Evolutionary conservation across 2,329 filamentous ascomycete genomes (phyloP).

Genomic region (Periconia macrospinosa): DNA sequence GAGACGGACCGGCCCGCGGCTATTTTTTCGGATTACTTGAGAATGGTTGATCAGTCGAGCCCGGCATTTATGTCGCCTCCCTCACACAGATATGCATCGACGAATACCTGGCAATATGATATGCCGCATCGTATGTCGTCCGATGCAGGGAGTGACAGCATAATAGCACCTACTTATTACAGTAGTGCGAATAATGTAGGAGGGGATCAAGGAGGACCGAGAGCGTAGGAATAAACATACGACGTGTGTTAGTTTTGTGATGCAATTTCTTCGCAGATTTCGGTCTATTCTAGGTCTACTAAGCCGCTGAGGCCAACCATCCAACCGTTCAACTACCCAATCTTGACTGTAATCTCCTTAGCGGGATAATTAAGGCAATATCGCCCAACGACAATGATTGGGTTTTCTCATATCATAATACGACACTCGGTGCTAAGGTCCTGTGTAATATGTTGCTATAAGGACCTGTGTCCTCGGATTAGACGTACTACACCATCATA

Average conservation of each 20-base stretch:
- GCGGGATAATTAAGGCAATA: no score
- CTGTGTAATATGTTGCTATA: no score
- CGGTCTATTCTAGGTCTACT: no score
- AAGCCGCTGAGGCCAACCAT: no score
- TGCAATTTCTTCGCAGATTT: no score
- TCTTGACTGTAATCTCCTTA: no score
- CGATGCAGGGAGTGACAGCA: neutral
- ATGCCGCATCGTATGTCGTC: neutral
- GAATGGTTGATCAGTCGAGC: neutral
- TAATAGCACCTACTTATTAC: neutral
- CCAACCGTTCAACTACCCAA: no score
- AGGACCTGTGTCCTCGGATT: no score
- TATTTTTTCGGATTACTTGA: constrained; percentile 10
- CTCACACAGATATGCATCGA: neutral
- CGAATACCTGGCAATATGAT: constrained; percentile 5
- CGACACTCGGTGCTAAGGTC: no score
- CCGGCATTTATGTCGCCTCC: neutral
- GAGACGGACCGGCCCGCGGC: constrained; percentile 21
- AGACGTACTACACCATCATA: no score
- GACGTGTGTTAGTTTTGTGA: neutral
- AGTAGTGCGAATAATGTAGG: neutral
- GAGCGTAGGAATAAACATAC: neutral
- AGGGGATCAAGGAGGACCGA: neutral
- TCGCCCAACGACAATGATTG: no score
- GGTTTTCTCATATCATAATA: no score